These are phyloP conservation scores for sunflower (Helianthus annuus) DNA, from an alignment of 129 eudicot species.

Conservation along the genomic window HanXRQr2.0-SUNRISE NC_035439.2:32008389-32008888, in stretches of 20 bases:
- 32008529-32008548: constrained; percentile 84
- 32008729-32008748: neutral
- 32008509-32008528: constrained; percentile 90
- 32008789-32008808: too few relatives aligned
- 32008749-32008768: neutral
- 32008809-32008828: too few relatives aligned
- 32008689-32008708: neutral
- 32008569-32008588: constrained; percentile 3
- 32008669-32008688: neutral
- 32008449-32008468: neutral
- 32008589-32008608: constrained; percentile 38
- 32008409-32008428: constrained; percentile 19
- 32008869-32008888: too few relatives aligned
- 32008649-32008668: constrained; percentile 47
- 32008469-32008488: neutral
- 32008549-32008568: constrained; percentile 37
- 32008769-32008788: neutral
- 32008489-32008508: constrained; percentile 44
- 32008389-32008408: constrained; percentile 27
- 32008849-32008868: too few relatives aligned
- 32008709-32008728: neutral
- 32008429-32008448: constrained; percentile 7
- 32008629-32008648: constrained; percentile 75
- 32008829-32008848: too few relatives aligned
- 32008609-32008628: constrained; percentile 74